phyloP scores from a whole-genome alignment of 305 asterid species.

The Fraxinus angustifolia region DNA sequence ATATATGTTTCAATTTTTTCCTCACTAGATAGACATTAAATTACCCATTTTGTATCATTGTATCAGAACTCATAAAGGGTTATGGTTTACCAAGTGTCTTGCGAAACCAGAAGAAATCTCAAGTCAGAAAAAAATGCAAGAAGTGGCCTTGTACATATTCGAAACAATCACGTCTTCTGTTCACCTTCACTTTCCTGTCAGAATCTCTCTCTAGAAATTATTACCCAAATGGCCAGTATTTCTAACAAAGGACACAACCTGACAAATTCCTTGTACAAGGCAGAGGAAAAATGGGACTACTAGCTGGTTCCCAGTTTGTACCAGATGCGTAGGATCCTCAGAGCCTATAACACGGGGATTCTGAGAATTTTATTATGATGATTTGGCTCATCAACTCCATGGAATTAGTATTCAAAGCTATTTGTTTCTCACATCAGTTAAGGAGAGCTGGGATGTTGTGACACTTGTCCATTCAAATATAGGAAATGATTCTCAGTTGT shows the following conservation, averaged over 20 bases:
- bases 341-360: not conserved
- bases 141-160: not conserved
- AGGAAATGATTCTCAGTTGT: not conserved
- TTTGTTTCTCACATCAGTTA: not conserved
- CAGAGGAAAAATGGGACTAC: not conserved
- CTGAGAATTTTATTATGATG: not conserved
- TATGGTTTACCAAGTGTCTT: not conserved
- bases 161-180: not conserved
- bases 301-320: not conserved
- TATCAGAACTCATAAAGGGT: not conserved
- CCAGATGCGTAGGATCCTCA: not conserved
- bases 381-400: not conserved
- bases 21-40: not conserved
- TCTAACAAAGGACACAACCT: not conserved
- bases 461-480: not conserved
- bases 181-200: not conserved
- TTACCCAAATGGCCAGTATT: not conserved
- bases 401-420: not conserved
- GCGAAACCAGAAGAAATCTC: not conserved
- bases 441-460: not conserved
- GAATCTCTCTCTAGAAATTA: not conserved
- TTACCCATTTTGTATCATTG: not conserved
- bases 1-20: not conserved
- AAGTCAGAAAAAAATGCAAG: not conserved
- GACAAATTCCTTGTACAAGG: not conserved